Evolutionary conservation across 495 filamentous ascomycete genomes (phyloP).

Genomic region (Talaromyces borbonicus): DNA sequence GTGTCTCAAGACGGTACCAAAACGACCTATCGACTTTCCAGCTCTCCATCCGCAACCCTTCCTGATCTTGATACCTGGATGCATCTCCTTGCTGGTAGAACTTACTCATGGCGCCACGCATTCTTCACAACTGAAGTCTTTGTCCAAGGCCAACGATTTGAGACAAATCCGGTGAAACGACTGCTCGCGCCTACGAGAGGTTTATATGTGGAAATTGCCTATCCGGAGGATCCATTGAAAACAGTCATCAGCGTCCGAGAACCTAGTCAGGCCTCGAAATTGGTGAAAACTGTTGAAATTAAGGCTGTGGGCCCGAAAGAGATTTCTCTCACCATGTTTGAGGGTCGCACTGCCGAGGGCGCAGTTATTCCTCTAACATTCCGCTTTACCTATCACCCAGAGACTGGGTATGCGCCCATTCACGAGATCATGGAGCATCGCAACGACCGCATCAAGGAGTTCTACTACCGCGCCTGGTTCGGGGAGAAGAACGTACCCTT

Average conservation of each 20-base stretch:
- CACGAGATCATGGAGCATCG: constrained; percentile 81
- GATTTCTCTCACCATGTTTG: constrained; percentile 77
- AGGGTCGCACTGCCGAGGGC: constrained; percentile 75
- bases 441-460: constrained; percentile 82
- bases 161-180: constrained; percentile 88
- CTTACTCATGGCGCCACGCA: constrained; percentile 87
- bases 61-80: constrained; percentile 80
- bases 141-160: constrained; percentile 91
- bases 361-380: constrained; percentile 71
- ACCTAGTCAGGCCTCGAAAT: constrained; percentile 50
- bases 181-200: constrained; percentile 79
- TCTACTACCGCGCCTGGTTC: constrained; percentile 93
- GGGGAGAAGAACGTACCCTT: constrained; percentile 78
- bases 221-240: constrained; percentile 67
- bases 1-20: constrained; percentile 65
- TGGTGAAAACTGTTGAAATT: constrained; percentile 78
- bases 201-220: constrained; percentile 75
- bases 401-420: constrained; percentile 90
- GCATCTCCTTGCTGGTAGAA: constrained; percentile 73
- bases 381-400: constrained; percentile 83
- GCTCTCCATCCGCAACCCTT: constrained; percentile 55
- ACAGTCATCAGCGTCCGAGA: constrained; percentile 75
- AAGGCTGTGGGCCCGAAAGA: constrained; percentile 60
- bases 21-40: constrained; percentile 68
- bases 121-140: constrained; percentile 93